Evolutionary conservation across 2,329 filamentous ascomycete species (phyloP).

Genomic region (Calcarisporium arbuscula): DNA sequence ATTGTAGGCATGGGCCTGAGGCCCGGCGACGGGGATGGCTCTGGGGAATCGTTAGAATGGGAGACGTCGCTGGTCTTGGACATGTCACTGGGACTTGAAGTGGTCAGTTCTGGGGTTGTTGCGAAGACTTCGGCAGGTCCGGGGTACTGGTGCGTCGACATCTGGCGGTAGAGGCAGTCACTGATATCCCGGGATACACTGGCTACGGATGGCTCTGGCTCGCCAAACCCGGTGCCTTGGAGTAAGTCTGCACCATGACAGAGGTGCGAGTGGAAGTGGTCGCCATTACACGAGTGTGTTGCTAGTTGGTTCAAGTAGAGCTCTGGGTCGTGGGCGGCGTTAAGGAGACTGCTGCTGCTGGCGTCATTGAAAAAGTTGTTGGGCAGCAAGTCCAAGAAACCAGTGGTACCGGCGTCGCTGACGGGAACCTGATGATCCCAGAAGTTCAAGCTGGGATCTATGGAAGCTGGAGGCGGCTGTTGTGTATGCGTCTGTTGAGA

Average conservation of each 20-base stretch:
- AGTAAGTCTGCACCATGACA: slow-evolving; percentile 21
- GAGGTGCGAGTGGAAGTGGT: slow-evolving; percentile 5
- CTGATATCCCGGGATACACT: slow-evolving; percentile 23
- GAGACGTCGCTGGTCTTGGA: slow-evolving; percentile 6
- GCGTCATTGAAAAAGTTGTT: slow-evolving; percentile 15
- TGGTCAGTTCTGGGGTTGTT: slow-evolving; percentile 10
- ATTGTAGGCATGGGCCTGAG: slow-evolving; percentile 21
- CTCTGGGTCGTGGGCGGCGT: no score
- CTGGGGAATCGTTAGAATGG: slow-evolving; percentile 13
- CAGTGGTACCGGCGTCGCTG: no score
- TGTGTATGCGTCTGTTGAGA: no score
- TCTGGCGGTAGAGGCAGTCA: slow-evolving; percentile 19
- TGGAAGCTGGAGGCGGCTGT: slow-evolving; percentile 4
- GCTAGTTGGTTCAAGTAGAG: no score
- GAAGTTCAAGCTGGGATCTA: slow-evolving; percentile 29
- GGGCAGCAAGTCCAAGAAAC: slow-evolving; percentile 32
- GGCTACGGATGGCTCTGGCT: slow-evolving; percentile 18
- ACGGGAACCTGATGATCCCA: no score
- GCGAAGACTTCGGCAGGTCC: no score
- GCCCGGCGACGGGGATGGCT: slow-evolving; percentile 6
- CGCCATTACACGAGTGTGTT: no score
- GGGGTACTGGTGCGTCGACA: slow-evolving; percentile 17
- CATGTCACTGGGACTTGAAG: slow-evolving; percentile 17
- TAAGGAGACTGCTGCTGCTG: no score
- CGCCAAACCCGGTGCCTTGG: slow-evolving; percentile 25